Evolutionary conservation across 768 basidiomycete genomes (phyloP), one percentile per base, ranked within the genome.

Genomic region (Clavulina sp.): DNA sequence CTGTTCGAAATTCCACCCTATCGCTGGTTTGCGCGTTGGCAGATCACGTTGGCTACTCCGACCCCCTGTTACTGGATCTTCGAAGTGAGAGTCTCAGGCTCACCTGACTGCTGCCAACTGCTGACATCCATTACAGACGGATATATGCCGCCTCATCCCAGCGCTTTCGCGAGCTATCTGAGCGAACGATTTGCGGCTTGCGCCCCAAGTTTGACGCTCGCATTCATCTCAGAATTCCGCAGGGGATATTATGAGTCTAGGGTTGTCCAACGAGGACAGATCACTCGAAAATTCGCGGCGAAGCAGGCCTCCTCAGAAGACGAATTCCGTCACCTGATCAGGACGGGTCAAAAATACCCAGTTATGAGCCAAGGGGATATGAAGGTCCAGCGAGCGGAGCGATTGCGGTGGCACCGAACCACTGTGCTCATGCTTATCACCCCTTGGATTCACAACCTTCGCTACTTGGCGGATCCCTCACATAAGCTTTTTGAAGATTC

Each of bases 381-480:
- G n/a, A n/a, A n/a, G n/a, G n/a, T n/a, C n/a, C n/a, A n/a, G n/a
- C 13, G 16, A 13, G 43, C 13, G 24, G 13, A 28, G 26, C 26
- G 13, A 16, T 46, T 28, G 9, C 13, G 43, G 2, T 60, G 66
- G 1, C 80, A 82, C 46, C 78, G 80, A 34, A 76, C 84, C 36
- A 75, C 73, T 54, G 87, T 80, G 59, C 62, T 92, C 21, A 77
- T 82, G 54, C 91, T 88, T 60, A 72, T 93, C 70, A 77, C 74
- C 36, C 88, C 91, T 2, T 95, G 89, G 91, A 74, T 93, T 38
- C 78, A 74, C 61, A 91, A 92, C 59, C 69, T 95, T 1, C 69
- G 74, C 2, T 63, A 69, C 13, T 91, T 84, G 56, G 73, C 75
- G 26, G 80, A 81, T 57, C 79, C 86, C 1, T 74, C 78, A 2